These are phyloP conservation scores for Aspergillus pseudoterreus DNA, from an alignment of 2,329 filamentous ascomycete species.

Conservation along the genomic window DNA sequence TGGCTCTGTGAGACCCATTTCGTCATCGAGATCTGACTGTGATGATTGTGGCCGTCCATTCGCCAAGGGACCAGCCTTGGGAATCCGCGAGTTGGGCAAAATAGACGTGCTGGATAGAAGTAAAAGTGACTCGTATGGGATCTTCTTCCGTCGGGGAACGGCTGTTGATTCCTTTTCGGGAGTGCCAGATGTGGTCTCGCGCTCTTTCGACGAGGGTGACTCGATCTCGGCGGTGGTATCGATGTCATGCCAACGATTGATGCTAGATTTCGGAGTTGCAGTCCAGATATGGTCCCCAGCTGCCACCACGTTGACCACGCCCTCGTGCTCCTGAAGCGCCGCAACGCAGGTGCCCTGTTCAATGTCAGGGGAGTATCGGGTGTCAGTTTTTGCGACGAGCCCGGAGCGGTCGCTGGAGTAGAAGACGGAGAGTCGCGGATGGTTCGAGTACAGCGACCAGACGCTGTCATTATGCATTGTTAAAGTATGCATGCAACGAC, in stretches of 20 bases:
- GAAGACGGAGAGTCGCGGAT: conserved; percentile 81
- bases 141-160: conserved; percentile 44
- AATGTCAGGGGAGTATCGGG: conserved; percentile 69
- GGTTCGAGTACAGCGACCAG: conserved; percentile 89
- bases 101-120: conserved; percentile 79
- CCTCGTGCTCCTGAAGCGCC: conserved; percentile 87
- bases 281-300: conserved; percentile 82
- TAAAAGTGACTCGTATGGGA: conserved; percentile 73
- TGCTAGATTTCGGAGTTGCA: conserved; percentile 82
- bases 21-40: conserved; percentile 51
- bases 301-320: conserved; percentile 53
- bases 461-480: conserved; percentile 99
- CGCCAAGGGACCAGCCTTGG: conserved; percentile 48
- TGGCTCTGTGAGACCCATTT: conserved; percentile 54
- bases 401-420: conserved; percentile 93
- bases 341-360: conserved; percentile 88
- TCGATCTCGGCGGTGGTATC: conserved; percentile 72
- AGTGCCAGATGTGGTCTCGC: conserved; percentile 48
- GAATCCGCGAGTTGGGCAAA: conserved; percentile 60
- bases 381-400: conserved; percentile 93
- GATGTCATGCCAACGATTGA: conserved; percentile 86
- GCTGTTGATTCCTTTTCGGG: conserved; percentile 13
- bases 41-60: conserved; percentile 54
- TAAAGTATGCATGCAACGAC: conserved; percentile 93
- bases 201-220: conserved; percentile 29